Base-by-base conservation (phyloP, 2,329 filamentous ascomycete genomes). In the Clonostachys sp. region DNA sequence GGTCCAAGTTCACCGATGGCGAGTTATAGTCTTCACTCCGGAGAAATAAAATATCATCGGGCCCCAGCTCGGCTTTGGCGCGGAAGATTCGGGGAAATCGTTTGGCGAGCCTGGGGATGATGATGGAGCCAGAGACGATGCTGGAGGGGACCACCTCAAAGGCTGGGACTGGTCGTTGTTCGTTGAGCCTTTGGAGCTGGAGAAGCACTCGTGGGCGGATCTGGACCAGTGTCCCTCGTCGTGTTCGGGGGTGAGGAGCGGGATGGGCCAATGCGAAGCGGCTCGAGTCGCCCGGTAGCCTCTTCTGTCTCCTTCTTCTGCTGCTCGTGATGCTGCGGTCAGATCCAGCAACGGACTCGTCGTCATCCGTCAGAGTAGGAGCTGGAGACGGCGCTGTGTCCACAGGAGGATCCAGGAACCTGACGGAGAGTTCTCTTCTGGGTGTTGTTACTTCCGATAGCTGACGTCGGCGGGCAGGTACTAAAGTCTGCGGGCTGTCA, bases 131-230 rank as follows among this genome's bases (percentile, higher is more conserved):
- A 42, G 76, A 68, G 39, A 86, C 70, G 13, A 78, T 70, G n/a
- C 78, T 80, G 3, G 84, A 81, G 1, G 87, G 86, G 40, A 90
- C 77, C n/a, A 89, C 80, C 55, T 92, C 87, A 53, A 89, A 82
- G 5, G 81, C 78, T 1, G 87, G 74, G 0, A 86, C 84, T 20
- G 87, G 78, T 17, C 50, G 43, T 14, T 72, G 72, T 51, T 81
- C 75, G 39, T 74, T 66, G n/a, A 89, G 62, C 48, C 80, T 75
- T 58, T 91, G 87, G 14, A 91, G 69, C 62, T 92, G 87, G 6
- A 91, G 73, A 6, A 90, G 68, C 16, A 90, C 68, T 45, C 81
- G 81, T 12, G 87, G 86, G 14, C 86, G 80, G 33, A 87, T 73
- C 55, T 85, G 80, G 13, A 86, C 73, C 35, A 89, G 71, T 51